phyloP scores from a whole-genome alignment of 2,329 filamentous ascomycete species.

The Clathrospora elynae region DNA sequence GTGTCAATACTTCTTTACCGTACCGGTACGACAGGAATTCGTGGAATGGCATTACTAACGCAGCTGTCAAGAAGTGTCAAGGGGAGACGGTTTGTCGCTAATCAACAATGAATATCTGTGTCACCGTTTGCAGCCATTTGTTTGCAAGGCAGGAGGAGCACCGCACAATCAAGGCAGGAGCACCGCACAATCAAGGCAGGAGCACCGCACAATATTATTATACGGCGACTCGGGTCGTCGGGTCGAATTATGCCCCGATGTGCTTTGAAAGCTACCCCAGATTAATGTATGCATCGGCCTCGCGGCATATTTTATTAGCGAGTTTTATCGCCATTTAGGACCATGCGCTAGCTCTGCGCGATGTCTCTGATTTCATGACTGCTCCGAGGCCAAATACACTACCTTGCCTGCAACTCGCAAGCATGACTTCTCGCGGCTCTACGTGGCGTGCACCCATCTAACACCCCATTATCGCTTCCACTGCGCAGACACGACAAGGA shows the following conservation, averaged over 20 bases:
- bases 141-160: too few species aligned
- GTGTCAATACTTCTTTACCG: too few species aligned
- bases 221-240: constrained; percentile 23
- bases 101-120: too few species aligned
- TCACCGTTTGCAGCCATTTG: too few species aligned
- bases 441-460: constrained; percentile 9
- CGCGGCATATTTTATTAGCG: constrained; percentile 25
- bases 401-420: constrained; percentile 17
- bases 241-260: constrained; percentile 21
- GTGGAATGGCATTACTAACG: too few species aligned
- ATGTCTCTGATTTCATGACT: constrained; percentile 32
- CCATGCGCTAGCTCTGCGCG: constrained; percentile 29
- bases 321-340: constrained; percentile 33
- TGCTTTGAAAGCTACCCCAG: constrained; percentile 37
- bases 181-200: too few species aligned
- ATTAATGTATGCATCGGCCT: constrained; percentile 23
- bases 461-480: not conserved
- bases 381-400: constrained; percentile 25
- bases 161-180: too few species aligned
- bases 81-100: too few species aligned
- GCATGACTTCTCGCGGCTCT: constrained; percentile 8
- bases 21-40: too few species aligned
- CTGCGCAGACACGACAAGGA: not conserved
- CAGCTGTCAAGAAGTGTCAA: too few species aligned
- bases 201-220: not conserved